These are phyloP conservation scores for Pleurozium schreberi DNA, from an alignment of 225 moss, liverwort and hornwort genomes.

Conservation along the genomic window DNA sequence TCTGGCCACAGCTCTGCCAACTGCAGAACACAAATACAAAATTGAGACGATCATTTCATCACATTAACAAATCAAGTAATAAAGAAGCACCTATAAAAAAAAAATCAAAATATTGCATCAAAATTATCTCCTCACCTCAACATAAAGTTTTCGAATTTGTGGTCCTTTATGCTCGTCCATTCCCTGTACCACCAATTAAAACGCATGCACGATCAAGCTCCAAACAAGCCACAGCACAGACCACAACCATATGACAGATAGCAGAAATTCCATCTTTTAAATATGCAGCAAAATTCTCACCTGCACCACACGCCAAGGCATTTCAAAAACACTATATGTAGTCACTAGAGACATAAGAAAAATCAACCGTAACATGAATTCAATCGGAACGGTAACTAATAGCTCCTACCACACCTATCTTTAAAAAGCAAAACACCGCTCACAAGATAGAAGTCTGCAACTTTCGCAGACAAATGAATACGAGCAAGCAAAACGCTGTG, in stretches of 20 bases:
- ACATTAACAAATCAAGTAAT: not conserved
- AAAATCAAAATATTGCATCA: not conserved
- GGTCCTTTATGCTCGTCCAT: conserved; percentile 99
- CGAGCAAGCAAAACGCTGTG: not conserved
- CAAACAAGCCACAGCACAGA: not conserved
- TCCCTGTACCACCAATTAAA: conserved; percentile 46
- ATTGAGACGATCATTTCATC: not conserved
- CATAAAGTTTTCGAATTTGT: conserved; percentile 86
- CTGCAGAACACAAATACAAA: conserved; percentile 26
- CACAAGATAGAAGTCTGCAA: not conserved
- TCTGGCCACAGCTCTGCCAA: conserved; percentile 96
- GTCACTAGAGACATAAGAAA: not conserved
- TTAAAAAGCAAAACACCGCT: not conserved
- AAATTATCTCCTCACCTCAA: conserved; percentile 49
- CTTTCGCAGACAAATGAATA: not conserved
- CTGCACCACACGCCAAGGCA: not conserved
- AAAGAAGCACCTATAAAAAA: not conserved
- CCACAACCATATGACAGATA: not conserved
- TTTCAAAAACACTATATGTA: not conserved
- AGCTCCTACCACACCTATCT: not conserved
- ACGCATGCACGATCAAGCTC: not conserved
- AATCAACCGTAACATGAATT: not conserved
- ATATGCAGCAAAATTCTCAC: not conserved
- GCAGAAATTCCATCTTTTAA: not conserved
- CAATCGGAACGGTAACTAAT: not conserved